Percentiles rank a stretch among this genome's conserved stretches.
Conservation (phyloP, 768 basidiomycete species). For the Termitomyces heimii region DNA sequence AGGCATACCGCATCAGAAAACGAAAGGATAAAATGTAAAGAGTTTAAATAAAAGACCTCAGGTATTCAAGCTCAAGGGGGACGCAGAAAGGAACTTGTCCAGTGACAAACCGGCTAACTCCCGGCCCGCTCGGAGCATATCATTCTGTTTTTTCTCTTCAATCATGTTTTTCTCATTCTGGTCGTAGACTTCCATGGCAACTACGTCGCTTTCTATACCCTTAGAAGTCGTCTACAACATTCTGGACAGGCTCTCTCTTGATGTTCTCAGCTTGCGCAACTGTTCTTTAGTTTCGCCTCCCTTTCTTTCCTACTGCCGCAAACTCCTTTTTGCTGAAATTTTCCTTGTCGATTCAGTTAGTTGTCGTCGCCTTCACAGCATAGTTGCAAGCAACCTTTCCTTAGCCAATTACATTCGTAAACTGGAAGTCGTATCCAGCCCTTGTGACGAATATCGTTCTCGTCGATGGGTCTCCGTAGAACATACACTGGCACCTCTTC, state of each 20-base stretch:
- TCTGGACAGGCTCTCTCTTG: background rate
- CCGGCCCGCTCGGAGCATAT: background rate
- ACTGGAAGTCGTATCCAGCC: background rate
- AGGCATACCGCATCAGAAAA: no score
- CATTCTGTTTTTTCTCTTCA: background rate
- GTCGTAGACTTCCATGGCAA: background rate
- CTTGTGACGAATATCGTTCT: constrained; percentile 2
- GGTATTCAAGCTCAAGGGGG: no score
- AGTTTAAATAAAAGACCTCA: no score
- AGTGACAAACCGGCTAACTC: background rate
- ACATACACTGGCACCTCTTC: constrained; percentile 9
- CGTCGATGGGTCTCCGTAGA: constrained; percentile 13
- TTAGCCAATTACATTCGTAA: background rate
- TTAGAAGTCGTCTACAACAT: background rate
- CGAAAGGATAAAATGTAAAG: no score
- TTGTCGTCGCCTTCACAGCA: background rate
- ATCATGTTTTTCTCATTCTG: background rate
- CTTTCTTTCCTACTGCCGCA: background rate
- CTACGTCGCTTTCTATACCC: background rate
- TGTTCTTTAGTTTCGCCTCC: background rate
- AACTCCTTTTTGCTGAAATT: constrained; percentile 1
- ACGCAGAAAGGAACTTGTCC: no score
- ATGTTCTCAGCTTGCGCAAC: background rate
- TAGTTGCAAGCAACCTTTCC: background rate
- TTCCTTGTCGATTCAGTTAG: background rate